Percentiles rank a stretch among this genome's conserved stretches.
phyloP scores from a whole-genome alignment of 768 basidiomycete genomes.

The Suillus tomentosus region DNA sequence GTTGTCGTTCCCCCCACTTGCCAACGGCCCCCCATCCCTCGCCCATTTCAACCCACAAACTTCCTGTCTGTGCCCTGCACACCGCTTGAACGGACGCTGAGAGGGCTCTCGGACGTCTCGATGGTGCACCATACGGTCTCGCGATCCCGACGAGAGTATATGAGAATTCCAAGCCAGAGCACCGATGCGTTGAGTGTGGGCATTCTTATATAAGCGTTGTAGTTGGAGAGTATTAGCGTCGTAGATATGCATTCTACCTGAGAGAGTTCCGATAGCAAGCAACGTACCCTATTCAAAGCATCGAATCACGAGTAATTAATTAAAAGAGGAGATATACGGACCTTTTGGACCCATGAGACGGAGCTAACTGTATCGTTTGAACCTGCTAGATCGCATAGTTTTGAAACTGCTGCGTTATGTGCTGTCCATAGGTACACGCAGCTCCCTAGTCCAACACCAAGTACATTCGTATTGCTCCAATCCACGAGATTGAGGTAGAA shows the following conservation, averaged over 20 bases:
- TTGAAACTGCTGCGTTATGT: constrained; percentile 88
- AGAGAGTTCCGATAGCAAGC: constrained; percentile 91
- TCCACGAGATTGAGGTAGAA: constrained; percentile 98
- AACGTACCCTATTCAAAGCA: constrained; percentile 61
- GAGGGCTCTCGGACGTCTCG: constrained; percentile 81
- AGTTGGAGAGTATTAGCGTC: constrained; percentile 78
- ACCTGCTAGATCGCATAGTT: constrained; percentile 78
- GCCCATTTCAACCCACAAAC: constrained; percentile 94
- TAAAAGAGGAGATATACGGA: constrained; percentile 15
- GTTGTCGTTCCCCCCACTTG: constrained; percentile 97
- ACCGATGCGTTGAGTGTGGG: constrained; percentile 89
- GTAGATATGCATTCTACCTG: constrained; percentile 89
- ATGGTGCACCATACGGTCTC: constrained; percentile 89
- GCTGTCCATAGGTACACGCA: constrained; percentile 99
- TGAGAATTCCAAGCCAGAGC: constrained; percentile 93
- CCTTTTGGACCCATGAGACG: constrained; percentile 90
- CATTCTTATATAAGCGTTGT: constrained; percentile 80
- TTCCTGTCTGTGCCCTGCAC: constrained; percentile 84
- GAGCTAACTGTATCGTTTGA: constrained; percentile 79
- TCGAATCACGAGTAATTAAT: constrained; percentile 3
- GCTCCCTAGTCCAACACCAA: constrained; percentile 81
- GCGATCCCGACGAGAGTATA: constrained; percentile 86
- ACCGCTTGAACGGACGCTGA: constrained; percentile 68
- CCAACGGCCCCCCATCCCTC: constrained; percentile 59
- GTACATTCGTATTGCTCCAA: constrained; percentile 94